Conservation (phyloP, 1,284 basidiomycete species). For the Phellopilus nigrolimitatus region DNA sequence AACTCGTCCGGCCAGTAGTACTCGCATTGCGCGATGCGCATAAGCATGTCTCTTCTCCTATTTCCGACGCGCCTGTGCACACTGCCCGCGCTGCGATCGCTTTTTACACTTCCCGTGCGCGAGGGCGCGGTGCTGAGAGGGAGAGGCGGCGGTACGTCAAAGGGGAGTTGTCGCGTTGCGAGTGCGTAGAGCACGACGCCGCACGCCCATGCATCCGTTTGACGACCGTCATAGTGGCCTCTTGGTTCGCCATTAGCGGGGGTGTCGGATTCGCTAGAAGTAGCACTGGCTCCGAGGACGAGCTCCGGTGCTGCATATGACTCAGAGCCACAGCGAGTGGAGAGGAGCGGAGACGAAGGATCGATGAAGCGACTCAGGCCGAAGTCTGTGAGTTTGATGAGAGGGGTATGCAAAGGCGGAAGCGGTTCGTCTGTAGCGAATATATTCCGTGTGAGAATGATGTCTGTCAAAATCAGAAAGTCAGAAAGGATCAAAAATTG, state of each 20-base stretch:
- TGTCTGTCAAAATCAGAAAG: constrained; percentile 33
- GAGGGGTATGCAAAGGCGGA: constrained; percentile 44
- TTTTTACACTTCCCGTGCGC: constrained; percentile 21
- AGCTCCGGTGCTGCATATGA: constrained; percentile 91
- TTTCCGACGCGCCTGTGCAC: constrained; percentile 20
- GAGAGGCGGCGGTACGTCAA: constrained; percentile 40
- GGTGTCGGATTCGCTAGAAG: constrained; percentile 21
- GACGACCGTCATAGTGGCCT: constrained; percentile 75
- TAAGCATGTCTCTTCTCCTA: constrained; percentile 50
- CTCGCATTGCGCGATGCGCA: constrained; percentile 75
- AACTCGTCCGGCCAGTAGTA: constrained; percentile 57
- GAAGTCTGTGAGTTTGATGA: constrained; percentile 89
- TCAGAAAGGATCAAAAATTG: constrained; percentile 16
- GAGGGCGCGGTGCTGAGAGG: constrained; percentile 15
- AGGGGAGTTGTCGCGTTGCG: constrained; percentile 58
- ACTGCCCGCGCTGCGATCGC: constrained; percentile 10
- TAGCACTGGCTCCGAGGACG: constrained; percentile 43
- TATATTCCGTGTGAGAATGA: constrained; percentile 50
- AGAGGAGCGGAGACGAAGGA: constrained; percentile 62
- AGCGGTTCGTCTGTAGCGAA: constrained; percentile 39
- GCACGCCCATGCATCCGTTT: constrained; percentile 88
- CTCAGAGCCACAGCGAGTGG: constrained; percentile 87
- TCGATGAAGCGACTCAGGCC: constrained; percentile 86
- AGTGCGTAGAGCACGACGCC: constrained; percentile 82
- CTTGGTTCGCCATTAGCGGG: constrained; percentile 29